These are phyloP conservation scores for Echinosophora koreensis DNA, from an alignment of 306 rosid genomes.

Conservation along the genomic window DNA sequence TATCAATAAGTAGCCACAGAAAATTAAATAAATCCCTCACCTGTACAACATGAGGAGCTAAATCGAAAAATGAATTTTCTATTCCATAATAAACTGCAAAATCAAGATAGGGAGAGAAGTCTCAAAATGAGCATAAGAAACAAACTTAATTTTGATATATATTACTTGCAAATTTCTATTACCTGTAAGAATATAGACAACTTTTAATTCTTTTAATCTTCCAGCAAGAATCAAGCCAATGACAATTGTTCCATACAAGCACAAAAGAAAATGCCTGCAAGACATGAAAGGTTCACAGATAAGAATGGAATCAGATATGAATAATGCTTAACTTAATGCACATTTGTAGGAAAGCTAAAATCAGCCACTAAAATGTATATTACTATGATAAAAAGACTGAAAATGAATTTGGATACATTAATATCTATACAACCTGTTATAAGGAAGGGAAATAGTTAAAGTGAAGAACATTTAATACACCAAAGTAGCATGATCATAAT, in stretches of 20 bases:
- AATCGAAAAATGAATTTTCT: constrained; percentile 68
- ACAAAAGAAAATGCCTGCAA: constrained; percentile 90
- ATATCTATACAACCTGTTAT: constrained; percentile 2
- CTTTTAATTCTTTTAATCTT: constrained; percentile 69
- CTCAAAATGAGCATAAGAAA: constrained; percentile 45
- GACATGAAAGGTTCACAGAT: constrained; percentile 46
- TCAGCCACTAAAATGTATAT: constrained; percentile 31
- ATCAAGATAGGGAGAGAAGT: constrained; percentile 38
- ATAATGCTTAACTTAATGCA: constrained; percentile 26
- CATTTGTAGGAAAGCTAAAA: constrained; percentile 33
- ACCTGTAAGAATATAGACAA: constrained; percentile 82
- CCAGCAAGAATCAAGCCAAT: constrained; percentile 83
- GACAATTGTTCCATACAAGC: constrained; percentile 82
- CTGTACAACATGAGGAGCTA: constrained; percentile 87
- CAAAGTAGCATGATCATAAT: constrained; percentile 11
- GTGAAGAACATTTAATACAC: neutral
- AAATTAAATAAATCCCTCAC: constrained; percentile 52
- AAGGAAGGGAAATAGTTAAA: neutral
- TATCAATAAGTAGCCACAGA: constrained; percentile 4
- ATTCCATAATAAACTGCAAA: constrained; percentile 84
- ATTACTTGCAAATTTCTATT: constrained; percentile 39
- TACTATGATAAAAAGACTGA: constrained; percentile 18
- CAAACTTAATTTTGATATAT: constrained; percentile 25
- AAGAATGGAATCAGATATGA: constrained; percentile 35
- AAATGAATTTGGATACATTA: constrained; percentile 33